These are phyloP conservation scores for Helenozyma rhizophorensis DNA, from an alignment of 805 yeast species.

Conservation along the genomic window DNA sequence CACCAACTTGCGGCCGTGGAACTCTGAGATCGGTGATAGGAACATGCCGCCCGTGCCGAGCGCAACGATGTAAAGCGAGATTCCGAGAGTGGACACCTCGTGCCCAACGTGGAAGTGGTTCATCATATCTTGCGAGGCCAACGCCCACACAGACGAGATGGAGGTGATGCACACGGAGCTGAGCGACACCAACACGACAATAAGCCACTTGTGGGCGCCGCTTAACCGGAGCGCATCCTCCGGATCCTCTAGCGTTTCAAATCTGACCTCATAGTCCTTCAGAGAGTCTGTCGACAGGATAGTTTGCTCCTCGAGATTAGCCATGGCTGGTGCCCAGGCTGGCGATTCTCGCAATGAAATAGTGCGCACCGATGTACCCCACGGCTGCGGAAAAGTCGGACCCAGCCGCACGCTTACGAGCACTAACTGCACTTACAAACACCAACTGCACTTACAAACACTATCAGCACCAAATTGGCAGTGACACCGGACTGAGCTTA, in stretches of 20 bases:
- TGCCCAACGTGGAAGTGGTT: slow-evolving; percentile 20
- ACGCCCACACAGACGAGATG: slow-evolving; percentile 26
- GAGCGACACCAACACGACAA: slow-evolving; percentile 19
- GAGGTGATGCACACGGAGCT: slow-evolving; percentile 26
- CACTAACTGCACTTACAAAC: no score
- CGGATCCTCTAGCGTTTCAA: slow-evolving; percentile 23
- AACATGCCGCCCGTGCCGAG: slow-evolving; percentile 28
- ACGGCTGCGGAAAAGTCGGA: not conserved
- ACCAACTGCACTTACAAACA: no score
- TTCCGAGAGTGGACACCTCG: slow-evolving; percentile 24
- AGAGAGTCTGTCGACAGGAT: no score
- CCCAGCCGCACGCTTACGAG: not conserved
- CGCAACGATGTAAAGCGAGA: slow-evolving; percentile 24
- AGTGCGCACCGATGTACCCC: not conserved
- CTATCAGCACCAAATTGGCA: no score
- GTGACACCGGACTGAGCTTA: no score
- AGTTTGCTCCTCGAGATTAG: no score
- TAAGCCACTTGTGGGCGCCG: slow-evolving; percentile 21
- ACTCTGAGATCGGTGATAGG: slow-evolving; percentile 59
- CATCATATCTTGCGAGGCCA: slow-evolving; percentile 21
- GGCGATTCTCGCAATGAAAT: not conserved
- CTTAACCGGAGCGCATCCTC: slow-evolving; percentile 23
- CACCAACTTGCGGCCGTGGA: slow-evolving; percentile 55
- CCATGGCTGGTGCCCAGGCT: slow-evolving; percentile 2
- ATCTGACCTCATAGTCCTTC: slow-evolving; percentile 13